Percentiles rank a stretch among this genome's conserved stretches.
phyloP scores from a whole-genome alignment of 2,329 filamentous ascomycete genomes.

The Hypoxylon sp. region DNA sequence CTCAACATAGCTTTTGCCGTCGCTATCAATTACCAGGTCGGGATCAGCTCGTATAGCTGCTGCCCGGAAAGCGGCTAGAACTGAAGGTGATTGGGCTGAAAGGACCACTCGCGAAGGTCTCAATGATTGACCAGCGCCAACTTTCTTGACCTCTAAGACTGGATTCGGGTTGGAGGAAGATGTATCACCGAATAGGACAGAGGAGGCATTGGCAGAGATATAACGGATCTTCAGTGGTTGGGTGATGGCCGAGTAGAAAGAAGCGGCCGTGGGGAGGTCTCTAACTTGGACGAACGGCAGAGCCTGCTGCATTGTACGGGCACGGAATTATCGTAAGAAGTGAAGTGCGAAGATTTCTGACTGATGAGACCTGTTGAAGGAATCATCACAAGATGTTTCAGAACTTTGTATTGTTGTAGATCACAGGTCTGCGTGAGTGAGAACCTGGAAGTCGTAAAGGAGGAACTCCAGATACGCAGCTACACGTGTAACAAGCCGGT shows the following conservation, averaged over 20 bases:
- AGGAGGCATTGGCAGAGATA: constrained; percentile 61
- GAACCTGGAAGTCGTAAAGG: constrained; percentile 12
- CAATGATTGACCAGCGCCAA: constrained; percentile 56
- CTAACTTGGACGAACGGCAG: constrained; percentile 75
- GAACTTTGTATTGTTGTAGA: constrained; percentile 27
- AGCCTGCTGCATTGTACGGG: constrained; percentile 52
- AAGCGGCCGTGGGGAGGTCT: constrained; percentile 83
- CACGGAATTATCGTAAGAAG: neutral
- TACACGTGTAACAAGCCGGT: constrained; percentile 39
- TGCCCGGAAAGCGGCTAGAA: constrained; percentile 80
- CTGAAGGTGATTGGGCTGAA: constrained; percentile 74
- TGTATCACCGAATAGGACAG: constrained; percentile 61
- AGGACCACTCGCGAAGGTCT: constrained; percentile 72
- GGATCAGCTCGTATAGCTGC: constrained; percentile 68
- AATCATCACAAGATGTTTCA: constrained; percentile 7
- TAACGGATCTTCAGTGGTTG: constrained; percentile 84
- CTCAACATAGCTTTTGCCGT: constrained; percentile 64
- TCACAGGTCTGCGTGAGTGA: constrained; percentile 13
- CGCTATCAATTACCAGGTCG: constrained; percentile 62
- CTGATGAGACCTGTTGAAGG: constrained; percentile 18
- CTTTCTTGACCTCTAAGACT: constrained; percentile 63
- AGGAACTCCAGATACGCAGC: constrained; percentile 31
- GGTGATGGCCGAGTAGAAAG: constrained; percentile 85
- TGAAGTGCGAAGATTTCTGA: neutral
- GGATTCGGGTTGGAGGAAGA: constrained; percentile 55